These are phyloP conservation scores for Apophysomyces trapeziformis DNA, from an alignment of 371 early-diverging fungal species.

Conservation along the genomic window DNA sequence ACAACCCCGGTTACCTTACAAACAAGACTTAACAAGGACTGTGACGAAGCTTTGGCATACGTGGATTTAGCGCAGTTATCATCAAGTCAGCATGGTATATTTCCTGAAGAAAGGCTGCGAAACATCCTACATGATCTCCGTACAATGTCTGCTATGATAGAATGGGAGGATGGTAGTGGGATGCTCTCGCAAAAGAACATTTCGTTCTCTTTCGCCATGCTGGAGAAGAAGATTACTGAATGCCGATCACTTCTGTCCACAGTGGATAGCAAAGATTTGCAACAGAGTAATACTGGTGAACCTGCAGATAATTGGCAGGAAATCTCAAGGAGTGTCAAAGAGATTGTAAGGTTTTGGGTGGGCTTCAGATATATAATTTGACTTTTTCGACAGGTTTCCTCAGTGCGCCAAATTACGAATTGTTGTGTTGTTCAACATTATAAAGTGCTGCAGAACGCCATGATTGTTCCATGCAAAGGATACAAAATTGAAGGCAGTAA, in stretches of 20 bases:
- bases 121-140: slow-evolving; percentile 34
- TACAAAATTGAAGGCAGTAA: slow-evolving; percentile 33
- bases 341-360: slow-evolving; percentile 26
- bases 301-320: slow-evolving; percentile 13
- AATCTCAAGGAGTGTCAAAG: slow-evolving; percentile 28
- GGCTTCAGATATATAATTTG: neutral
- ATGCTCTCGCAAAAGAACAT: slow-evolving; percentile 15
- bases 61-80: slow-evolving; percentile 17
- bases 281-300: slow-evolving; percentile 4
- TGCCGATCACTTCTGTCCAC: neutral
- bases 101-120: slow-evolving; percentile 35
- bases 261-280: neutral
- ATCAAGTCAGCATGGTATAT: slow-evolving; percentile 8
- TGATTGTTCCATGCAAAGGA: slow-evolving; percentile 35
- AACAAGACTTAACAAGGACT: slow-evolving; percentile 44
- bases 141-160: slow-evolving; percentile 56
- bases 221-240: slow-evolving; percentile 18
- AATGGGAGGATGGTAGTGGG: slow-evolving; percentile 30
- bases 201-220: slow-evolving; percentile 10
- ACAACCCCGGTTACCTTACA: slow-evolving; percentile 49
- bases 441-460: slow-evolving; percentile 21
- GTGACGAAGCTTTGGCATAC: slow-evolving; percentile 37
- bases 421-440: slow-evolving; percentile 31
- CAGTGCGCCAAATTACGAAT: slow-evolving; percentile 27
- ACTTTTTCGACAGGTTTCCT: slow-evolving; percentile 16